Base-by-base conservation (phyloP, 2,329 filamentous ascomycete species). In the Fusarium sororula region DNA sequence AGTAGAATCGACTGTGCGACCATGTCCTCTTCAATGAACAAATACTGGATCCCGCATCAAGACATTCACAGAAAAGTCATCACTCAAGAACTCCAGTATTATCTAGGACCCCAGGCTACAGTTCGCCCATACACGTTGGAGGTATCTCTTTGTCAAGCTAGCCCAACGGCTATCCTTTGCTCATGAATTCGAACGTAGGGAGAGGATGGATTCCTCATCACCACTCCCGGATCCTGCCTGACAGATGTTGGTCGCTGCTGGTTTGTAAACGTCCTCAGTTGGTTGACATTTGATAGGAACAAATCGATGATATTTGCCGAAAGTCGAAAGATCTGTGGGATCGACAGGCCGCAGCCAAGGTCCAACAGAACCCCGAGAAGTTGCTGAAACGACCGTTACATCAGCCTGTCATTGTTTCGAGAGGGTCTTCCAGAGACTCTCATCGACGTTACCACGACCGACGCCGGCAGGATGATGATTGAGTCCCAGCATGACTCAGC, bases 51-150 rank as follows among this genome's bases (percentile, higher is more conserved):
- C 68, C 87, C 88, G 20, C 85, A 88, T 68, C 80, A 86, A 68
- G 88, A 90, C 65, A 90, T 90, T 77, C 87, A 89, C 81, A 90
- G 88, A 75, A 90, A 87, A 73, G 85, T 90, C 72, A 90, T 90
- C 75, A 89, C 85, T 30, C 84, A 88, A 70, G 87, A 90, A 70
- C 85, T 91, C 62, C 88, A 89, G 72, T 89, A 85, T 66, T 88
- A 89, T 76, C 84, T 90, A 44, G 89, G 89, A 10, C 88, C 88
- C 4, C 85, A 89, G 74, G 86, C 88, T 55, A 90, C 87, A 30
- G 88, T 90, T 53, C 84, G 88, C 63, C 84, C 88, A 47, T 90
- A 86, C 76, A 90, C 88, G 45, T 83, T 86, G 76, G 85, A 90
- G 81, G 88, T 90, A 83, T 73, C 81, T 79, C 69, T 51, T 73